These are phyloP conservation scores for Zygosaccharomyces pseudorouxii DNA, from an alignment of 805 yeast species.

Conservation along the genomic window DNA sequence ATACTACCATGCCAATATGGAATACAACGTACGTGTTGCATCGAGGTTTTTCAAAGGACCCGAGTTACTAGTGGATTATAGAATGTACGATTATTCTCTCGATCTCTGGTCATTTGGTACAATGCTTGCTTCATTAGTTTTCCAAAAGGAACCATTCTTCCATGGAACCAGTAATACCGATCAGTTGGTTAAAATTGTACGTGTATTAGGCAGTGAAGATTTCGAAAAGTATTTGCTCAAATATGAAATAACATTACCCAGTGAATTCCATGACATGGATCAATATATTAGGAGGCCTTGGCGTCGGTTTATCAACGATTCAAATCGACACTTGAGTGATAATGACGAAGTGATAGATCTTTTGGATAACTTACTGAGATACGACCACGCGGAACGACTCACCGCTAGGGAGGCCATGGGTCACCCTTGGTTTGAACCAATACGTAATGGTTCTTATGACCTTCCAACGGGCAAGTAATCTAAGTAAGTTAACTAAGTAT, in stretches of 20 bases:
- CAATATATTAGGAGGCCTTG: conserved; percentile 81
- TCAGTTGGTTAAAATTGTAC: conserved; percentile 83
- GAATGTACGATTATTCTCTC: conserved; percentile 84
- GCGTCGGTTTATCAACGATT: conserved; percentile 66
- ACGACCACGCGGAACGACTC: conserved; percentile 83
- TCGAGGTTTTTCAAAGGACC: conserved; percentile 93
- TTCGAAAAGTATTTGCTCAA: conserved; percentile 62
- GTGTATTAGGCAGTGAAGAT: conserved; percentile 82
- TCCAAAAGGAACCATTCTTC: conserved; percentile 88
- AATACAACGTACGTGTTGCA: conserved; percentile 90
- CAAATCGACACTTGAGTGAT: conserved; percentile 59
- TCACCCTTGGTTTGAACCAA: conserved; percentile 42
- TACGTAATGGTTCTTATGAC: conserved; percentile 13
- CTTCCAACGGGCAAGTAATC: conserved; percentile 2
- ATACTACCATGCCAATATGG: conserved; percentile 83
- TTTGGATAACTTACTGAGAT: conserved; percentile 70
- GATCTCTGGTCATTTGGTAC: conserved; percentile 96
- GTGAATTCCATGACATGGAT: conserved; percentile 74
- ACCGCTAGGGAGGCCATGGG: conserved; percentile 87
- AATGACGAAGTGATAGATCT: conserved; percentile 73
- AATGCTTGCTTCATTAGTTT: conserved; percentile 84
- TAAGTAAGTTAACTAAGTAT: not conserved
- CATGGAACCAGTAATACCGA: conserved; percentile 88
- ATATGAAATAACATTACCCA: conserved; percentile 65
- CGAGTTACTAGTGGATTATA: conserved; percentile 78